Evolutionary conservation across 2,329 filamentous ascomycete species (phyloP), one percentile per base, ranked within the genome.

Genomic region (Sarocladium kiliense): DNA sequence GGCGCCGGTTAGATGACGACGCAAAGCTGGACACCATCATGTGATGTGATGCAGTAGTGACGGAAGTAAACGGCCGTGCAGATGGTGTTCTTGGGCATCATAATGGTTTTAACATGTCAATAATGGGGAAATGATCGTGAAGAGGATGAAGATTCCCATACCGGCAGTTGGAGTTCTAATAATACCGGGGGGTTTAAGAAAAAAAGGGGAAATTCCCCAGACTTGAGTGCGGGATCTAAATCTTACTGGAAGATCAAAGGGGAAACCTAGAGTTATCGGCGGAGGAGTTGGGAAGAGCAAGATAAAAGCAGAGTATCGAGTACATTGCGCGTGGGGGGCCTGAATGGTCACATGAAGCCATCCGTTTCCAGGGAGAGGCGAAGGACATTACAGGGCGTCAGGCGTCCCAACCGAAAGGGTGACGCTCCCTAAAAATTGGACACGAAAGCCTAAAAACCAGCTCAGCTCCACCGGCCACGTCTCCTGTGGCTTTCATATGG

Each of bases 121-220:
- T n/a, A n/a, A n/a, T n/a, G n/a, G n/a, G n/a, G n/a, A n/a, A n/a
- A n/a, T n/a, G 12, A n/a, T 21, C 9, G 30, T 26, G 36, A 27
- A 34, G 14, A 27, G 18, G 16, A 18, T 34, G 11, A 36, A 21
- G 27, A 51, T 21, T 3, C 25, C 44, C 23, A 36, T 21, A n/a
- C 36, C 30, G 30, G 47, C 30, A 34, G 16, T 36, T 51, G 47
- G 30, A 51, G 19, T 6, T 23, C 7, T 5, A n/a, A 36, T n/a
- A 27, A 51, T 27, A 34, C 4, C 16, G 26, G n/a, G 26, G n/a
- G 39, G 39, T 44, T 7, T 14, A 18, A 21, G 9, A 21, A 9
- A 36, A 18, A 21, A 36, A 51, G 9, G 47, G 47, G 47, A 36
- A 51, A 34, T 36, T 21, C 47, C 47, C 47, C 47, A 36, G 47